Evolutionary conservation across 2,329 filamentous ascomycete species (phyloP).

Genomic region (Calonectria fujianensis): DNA sequence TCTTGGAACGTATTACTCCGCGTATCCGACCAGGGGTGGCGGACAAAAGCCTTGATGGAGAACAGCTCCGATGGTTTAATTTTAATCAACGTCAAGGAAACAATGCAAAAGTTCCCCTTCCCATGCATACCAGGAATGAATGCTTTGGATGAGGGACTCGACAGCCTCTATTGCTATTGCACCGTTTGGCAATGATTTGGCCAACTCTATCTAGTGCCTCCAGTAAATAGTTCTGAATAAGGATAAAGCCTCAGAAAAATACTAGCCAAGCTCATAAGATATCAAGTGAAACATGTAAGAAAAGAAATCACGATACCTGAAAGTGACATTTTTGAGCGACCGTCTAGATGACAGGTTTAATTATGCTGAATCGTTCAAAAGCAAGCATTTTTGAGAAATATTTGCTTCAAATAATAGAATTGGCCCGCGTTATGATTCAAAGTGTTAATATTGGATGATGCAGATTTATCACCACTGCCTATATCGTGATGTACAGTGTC

Average conservation of each 20-base stretch:
- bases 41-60: neutral
- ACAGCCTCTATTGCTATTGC: neutral
- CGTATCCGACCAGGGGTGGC: neutral
- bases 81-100: neutral
- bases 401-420: neutral
- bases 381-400: neutral
- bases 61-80: neutral
- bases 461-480: neutral
- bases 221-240: neutral
- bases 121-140: too few relatives aligned
- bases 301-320: neutral
- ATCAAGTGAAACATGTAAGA: too few relatives aligned
- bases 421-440: neutral
- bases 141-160: too few relatives aligned
- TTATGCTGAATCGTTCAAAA: neutral
- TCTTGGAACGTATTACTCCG: neutral
- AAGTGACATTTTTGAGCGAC: neutral
- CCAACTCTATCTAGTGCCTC: too few relatives aligned
- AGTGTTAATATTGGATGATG: neutral
- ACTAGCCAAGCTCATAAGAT: neutral
- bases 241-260: neutral
- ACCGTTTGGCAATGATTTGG: neutral
- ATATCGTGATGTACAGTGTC: neutral
- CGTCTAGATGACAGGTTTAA: neutral
- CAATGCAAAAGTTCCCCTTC: neutral